phyloP scores from a whole-genome alignment of 2,329 filamentous ascomycete species.

The Teratosphaeria viscida region DNA sequence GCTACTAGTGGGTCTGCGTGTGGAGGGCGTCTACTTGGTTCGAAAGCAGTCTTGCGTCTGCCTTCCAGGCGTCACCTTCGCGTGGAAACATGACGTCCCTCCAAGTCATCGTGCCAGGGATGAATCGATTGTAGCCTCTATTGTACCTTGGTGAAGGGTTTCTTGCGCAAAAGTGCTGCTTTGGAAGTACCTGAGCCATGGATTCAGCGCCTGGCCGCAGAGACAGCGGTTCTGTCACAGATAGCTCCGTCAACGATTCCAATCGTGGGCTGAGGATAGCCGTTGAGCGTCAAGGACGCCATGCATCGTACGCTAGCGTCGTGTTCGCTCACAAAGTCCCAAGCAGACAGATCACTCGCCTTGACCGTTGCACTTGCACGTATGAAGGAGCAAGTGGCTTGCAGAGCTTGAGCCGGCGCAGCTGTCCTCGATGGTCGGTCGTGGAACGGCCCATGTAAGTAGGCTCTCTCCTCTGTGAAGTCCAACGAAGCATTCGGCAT shows the following conservation, averaged over 20 bases:
- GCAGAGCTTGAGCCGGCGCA: background rate
- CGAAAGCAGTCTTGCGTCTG: background rate
- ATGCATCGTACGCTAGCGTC: constrained; percentile 2
- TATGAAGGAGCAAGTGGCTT: constrained; percentile 2
- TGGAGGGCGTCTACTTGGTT: no score
- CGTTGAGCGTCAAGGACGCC: background rate
- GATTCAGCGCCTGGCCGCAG: background rate
- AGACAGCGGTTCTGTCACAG: background rate
- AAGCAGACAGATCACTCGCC: background rate
- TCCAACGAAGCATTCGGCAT: background rate
- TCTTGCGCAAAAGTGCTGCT: background rate
- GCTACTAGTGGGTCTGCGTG: background rate
- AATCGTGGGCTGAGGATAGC: background rate
- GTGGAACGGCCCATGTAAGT: background rate
- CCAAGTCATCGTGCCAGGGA: background rate
- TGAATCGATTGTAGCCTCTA: background rate
- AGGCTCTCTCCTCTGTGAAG: background rate
- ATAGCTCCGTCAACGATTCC: background rate
- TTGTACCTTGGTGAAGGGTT: background rate
- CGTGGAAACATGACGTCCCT: background rate
- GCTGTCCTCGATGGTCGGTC: background rate
- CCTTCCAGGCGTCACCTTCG: background rate
- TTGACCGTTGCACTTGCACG: constrained; percentile 3
- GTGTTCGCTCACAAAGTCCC: constrained; percentile 2
- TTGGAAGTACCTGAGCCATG: background rate